Evolutionary conservation across 2,329 filamentous ascomycete genomes (phyloP), one percentile per base, ranked within the genome.

Genomic region (Proliferodiscus dingleyae): DNA sequence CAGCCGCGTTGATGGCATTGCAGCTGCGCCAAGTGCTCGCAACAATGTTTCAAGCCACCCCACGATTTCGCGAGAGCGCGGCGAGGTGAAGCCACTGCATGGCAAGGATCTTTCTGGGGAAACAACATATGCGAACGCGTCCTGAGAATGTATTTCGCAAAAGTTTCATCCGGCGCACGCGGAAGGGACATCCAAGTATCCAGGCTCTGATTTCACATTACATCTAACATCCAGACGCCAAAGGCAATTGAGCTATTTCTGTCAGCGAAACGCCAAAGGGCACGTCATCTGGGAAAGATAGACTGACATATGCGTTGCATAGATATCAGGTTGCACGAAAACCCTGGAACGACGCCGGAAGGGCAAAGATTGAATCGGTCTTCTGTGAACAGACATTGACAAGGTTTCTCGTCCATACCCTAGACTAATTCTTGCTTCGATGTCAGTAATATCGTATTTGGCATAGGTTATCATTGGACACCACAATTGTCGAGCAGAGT

Each of bases 251-350:
- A n/a, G 21, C 37, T 39, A 39, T 39, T 39, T 39, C 11, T 15
- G 37, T 39, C 21, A 9, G 23, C 21, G 37, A 41, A 39, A 39
- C 19, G n/a, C 19, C 13, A n/a, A 26, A 21, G 13, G 19, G 37
- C 22, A 39, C 37, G 22, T 39, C 37, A 28, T 39, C 22, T 38
- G 11, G 19, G 36, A 39, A 41, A 19, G 38, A 41, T 30, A n/a
- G 18, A 15, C n/a, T n/a, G n/a, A n/a, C n/a, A n/a, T n/a, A n/a
- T n/a, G n/a, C n/a, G n/a, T n/a, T n/a, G n/a, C n/a, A n/a, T n/a
- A n/a, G n/a, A n/a, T n/a, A n/a, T n/a, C n/a, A n/a, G n/a, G n/a
- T n/a, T n/a, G n/a, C n/a, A n/a, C n/a, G n/a, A n/a, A n/a, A 26
- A 26, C 6, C 30, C 3, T 21, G 18, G 34, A 21, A 37, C 18